phyloP scores from a whole-genome alignment of 2,329 filamentous ascomycete species.

The Aureobasidium sp. region DNA sequence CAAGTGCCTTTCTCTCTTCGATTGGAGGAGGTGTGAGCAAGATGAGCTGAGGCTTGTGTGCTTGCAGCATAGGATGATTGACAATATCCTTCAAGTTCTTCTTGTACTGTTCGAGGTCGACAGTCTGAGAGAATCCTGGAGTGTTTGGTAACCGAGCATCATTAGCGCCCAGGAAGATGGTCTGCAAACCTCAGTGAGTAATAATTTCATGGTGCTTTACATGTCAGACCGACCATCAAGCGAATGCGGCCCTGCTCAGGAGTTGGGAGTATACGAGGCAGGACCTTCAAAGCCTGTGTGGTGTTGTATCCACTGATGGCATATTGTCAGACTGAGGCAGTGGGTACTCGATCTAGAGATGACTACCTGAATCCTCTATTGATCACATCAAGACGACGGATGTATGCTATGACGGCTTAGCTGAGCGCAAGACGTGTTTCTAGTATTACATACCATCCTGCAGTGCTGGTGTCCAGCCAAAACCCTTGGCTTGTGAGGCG shows the following conservation, averaged over 20 bases:
- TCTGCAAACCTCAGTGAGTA: conserved; percentile 35
- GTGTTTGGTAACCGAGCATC: conserved; percentile 65
- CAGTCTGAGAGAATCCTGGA: conserved; percentile 58
- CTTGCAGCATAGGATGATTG: conserved; percentile 59
- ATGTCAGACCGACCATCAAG: conserved; percentile 50
- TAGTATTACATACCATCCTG: conserved; percentile 52
- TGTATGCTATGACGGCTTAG: conserved; percentile 51
- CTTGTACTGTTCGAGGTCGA: conserved; percentile 69
- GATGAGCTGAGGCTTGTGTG: conserved; percentile 63
- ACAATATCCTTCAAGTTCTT: conserved; percentile 66
- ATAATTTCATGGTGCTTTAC: background rate
- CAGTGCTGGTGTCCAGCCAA: conserved; percentile 66
- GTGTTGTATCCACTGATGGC: conserved; percentile 72
- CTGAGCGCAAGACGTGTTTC: background rate
- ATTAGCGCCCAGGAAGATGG: conserved; percentile 83
- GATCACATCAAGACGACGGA: conserved; percentile 73
- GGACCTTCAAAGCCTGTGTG: conserved; percentile 59
- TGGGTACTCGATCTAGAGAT: background rate
- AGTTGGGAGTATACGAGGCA: conserved; percentile 65
- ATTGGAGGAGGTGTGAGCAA: conserved; percentile 77
- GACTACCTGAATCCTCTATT: conserved; percentile 70
- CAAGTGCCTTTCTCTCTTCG: conserved; percentile 63
- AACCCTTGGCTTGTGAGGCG: conserved; percentile 55
- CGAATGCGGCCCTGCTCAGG: conserved; percentile 55
- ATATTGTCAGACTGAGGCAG: background rate